Conservation (phyloP, 2,329 filamentous ascomycete species). For the Dothideomycetidae sp. region DNA sequence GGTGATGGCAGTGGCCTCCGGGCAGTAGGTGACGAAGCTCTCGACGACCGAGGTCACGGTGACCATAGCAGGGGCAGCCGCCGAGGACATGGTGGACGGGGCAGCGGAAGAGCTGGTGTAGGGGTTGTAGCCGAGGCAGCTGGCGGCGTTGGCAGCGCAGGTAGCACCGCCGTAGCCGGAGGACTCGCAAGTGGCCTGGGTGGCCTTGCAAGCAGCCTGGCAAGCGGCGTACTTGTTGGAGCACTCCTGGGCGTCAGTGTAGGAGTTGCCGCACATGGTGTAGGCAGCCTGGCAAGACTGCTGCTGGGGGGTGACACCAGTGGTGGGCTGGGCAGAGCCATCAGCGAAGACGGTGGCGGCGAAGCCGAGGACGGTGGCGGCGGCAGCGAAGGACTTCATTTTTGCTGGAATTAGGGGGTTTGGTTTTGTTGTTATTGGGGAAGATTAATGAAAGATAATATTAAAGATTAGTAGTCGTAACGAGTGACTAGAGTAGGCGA, state of each 20-base stretch:
- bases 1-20: conserved; percentile 15
- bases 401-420: conserved; percentile 2
- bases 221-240: conserved; percentile 1
- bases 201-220: conserved; percentile 4
- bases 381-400: conserved; percentile 9
- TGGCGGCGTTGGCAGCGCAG: conserved; percentile 10
- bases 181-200: conserved; percentile 3
- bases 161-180: neutral
- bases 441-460: neutral
- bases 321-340: conserved; percentile 10
- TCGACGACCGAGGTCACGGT: conserved; percentile 14
- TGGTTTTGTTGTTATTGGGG: neutral
- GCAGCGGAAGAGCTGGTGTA: conserved; percentile 1
- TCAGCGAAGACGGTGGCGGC: neutral
- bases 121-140: conserved; percentile 13
- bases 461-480: conserved; percentile 9
- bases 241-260: conserved; percentile 3
- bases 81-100: neutral
- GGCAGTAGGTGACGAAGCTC: conserved; percentile 16
- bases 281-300: conserved; percentile 5
- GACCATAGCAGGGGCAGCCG: too few relatives aligned
- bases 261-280: conserved; percentile 3
- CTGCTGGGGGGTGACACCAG: neutral
- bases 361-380: neutral
- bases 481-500: conserved; percentile 9